Percentiles rank a stretch among this genome's conserved stretches.
These are phyloP conservation scores for Boechera stricta DNA, from an alignment of 345 rosid genomes.

Conservation along the genomic window DNA sequence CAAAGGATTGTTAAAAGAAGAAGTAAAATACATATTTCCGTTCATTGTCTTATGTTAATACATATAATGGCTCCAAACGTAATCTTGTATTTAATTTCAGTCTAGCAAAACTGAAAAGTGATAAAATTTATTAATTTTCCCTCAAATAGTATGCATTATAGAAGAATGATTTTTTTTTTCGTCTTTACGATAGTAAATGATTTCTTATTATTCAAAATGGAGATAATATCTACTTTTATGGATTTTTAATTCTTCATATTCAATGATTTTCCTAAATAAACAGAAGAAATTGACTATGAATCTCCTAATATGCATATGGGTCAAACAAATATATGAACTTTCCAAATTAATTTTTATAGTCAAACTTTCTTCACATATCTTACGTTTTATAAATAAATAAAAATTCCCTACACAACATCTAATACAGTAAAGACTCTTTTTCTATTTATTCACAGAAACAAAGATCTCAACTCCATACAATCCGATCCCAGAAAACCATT, in stretches of 20 bases:
- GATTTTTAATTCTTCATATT: neutral
- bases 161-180: too few relatives aligned
- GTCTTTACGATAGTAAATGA: too few relatives aligned
- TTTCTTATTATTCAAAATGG: neutral
- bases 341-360: neutral
- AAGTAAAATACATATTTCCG: too few relatives aligned
- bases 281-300: neutral
- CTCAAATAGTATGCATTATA: too few relatives aligned
- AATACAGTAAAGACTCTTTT: neutral
- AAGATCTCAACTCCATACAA: neutral
- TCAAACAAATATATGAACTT: neutral
- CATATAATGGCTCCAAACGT: too few relatives aligned
- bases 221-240: neutral
- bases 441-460: slow-evolving; percentile 1
- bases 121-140: too few relatives aligned
- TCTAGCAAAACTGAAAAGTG: too few relatives aligned
- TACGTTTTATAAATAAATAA: too few relatives aligned
- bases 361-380: neutral
- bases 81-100: too few relatives aligned
- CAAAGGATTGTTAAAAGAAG: too few relatives aligned
- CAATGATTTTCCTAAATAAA: neutral
- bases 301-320: neutral
- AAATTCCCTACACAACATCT: too few relatives aligned
- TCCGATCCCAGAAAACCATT: neutral
- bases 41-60: too few relatives aligned